phyloP scores from a whole-genome alignment of 2,329 filamentous ascomycete species.

The Alternaria sp. region DNA sequence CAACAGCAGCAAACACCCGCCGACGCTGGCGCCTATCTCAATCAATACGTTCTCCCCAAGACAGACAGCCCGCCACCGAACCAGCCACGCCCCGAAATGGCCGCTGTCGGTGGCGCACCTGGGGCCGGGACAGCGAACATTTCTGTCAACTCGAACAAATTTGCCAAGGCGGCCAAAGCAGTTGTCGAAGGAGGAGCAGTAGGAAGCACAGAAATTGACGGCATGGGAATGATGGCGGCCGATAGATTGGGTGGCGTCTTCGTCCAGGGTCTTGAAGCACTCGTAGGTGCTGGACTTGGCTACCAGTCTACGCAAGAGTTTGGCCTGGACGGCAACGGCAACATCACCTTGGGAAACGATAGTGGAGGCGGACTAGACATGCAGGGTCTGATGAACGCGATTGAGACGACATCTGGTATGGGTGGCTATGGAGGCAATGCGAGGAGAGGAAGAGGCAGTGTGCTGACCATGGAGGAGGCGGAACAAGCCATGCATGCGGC shows the following conservation, averaged over 20 bases:
- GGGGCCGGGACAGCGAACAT: conserved; percentile 43
- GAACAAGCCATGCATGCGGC: conserved; percentile 48
- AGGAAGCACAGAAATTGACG: conserved; percentile 44
- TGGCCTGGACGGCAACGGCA: conserved; percentile 35
- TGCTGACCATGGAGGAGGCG: conserved; percentile 48
- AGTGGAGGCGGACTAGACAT: conserved; percentile 29
- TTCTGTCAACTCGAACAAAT: conserved; percentile 42
- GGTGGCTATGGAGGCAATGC: conserved; percentile 8
- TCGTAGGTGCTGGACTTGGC: conserved; percentile 45
- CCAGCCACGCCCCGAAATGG: conserved; percentile 47
- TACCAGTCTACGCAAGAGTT: conserved; percentile 36
- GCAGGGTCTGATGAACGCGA: conserved; percentile 37
- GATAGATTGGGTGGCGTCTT: conserved; percentile 48
- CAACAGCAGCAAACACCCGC: conserved; percentile 44
- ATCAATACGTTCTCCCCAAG: conserved; percentile 50
- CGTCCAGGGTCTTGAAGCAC: conserved; percentile 47
- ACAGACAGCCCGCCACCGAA: conserved; percentile 47
- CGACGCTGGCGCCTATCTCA: conserved; percentile 47
- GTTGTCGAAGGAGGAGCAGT: conserved; percentile 47
- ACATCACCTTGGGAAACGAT: conserved; percentile 25
- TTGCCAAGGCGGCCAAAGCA: conserved; percentile 47
- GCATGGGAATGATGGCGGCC: conserved; percentile 46
- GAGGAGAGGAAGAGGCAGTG: conserved; percentile 34
- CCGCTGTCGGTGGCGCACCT: conserved; percentile 47
- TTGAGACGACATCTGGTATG: conserved; percentile 11